phyloP scores from a whole-genome alignment of 2,329 filamentous ascomycete species.

The Huntiella decipiens region DNA sequence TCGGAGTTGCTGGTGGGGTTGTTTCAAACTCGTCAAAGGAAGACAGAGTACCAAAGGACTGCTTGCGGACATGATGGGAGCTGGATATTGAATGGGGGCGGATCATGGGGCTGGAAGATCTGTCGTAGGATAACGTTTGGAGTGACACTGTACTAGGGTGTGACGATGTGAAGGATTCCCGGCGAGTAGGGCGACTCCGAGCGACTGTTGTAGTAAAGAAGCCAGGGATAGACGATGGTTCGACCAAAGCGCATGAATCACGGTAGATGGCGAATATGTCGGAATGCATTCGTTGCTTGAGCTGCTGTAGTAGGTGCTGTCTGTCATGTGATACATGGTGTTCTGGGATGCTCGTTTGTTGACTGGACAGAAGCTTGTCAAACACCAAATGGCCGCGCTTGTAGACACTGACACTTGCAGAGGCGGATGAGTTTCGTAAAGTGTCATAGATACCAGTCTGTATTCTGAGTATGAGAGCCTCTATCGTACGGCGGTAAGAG shows the following conservation, averaged over 20 bases:
- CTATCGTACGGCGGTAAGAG: slow-evolving; percentile 25
- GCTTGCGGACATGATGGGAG: slow-evolving; percentile 1
- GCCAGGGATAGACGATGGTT: slow-evolving; percentile 15
- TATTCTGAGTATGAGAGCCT: slow-evolving; percentile 31
- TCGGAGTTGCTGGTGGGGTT: slow-evolving; percentile 14
- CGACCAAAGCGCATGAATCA: slow-evolving; percentile 29
- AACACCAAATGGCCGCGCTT: slow-evolving; percentile 34
- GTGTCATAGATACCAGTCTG: slow-evolving; percentile 31
- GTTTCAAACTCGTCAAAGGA: slow-evolving; percentile 11
- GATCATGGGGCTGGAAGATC: background rate
- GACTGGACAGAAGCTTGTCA: slow-evolving; percentile 29
- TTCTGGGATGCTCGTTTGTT: slow-evolving; percentile 17
- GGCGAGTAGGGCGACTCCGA: background rate
- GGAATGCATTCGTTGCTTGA: slow-evolving; percentile 26
- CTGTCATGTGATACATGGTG: slow-evolving; percentile 16
- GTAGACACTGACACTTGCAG: slow-evolving; percentile 28
- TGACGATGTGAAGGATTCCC: slow-evolving; percentile 1
- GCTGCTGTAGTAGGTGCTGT: slow-evolving; percentile 20
- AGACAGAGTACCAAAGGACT: slow-evolving; percentile 6
- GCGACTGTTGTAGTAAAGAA: slow-evolving; percentile 13
- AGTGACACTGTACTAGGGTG: slow-evolving; percentile 5
- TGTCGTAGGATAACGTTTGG: background rate
- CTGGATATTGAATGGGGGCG: slow-evolving; percentile 1
- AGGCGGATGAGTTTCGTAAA: slow-evolving; percentile 26
- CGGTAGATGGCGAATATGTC: slow-evolving; percentile 31